Evolutionary conservation across 2,329 filamentous ascomycete genomes (phyloP).

Genomic region (Geosmithia morbida): DNA sequence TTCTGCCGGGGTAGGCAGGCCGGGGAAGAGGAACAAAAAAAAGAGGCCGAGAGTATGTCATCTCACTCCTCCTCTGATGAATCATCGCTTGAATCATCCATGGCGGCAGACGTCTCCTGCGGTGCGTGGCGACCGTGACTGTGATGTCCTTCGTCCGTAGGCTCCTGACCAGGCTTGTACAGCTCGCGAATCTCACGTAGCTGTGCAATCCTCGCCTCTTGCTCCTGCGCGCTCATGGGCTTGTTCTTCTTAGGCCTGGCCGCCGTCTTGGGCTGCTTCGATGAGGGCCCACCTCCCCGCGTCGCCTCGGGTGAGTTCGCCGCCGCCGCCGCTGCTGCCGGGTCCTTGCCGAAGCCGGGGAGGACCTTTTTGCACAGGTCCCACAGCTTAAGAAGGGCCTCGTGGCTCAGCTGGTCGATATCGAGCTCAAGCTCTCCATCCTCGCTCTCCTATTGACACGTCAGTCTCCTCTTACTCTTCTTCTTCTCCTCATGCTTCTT

Average conservation of each 20-base stretch:
- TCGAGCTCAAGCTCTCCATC: constrained; percentile 45
- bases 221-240: constrained; percentile 58
- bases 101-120: constrained; percentile 5
- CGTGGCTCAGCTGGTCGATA: constrained; percentile 40
- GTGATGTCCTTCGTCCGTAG: constrained; percentile 8
- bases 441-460: constrained; percentile 35
- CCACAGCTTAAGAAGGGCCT: constrained; percentile 38
- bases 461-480: neutral
- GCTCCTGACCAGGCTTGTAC: constrained; percentile 20
- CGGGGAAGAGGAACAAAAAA: too few species aligned
- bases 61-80: constrained; percentile 5
- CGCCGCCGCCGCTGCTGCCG: constrained; percentile 8
- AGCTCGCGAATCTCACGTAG: constrained; percentile 38
- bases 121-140: constrained; percentile 5
- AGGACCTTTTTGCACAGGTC: constrained; percentile 27
- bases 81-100: constrained; percentile 5
- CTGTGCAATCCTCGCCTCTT: constrained; percentile 49
- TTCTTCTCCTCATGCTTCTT: neutral
- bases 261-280: constrained; percentile 13
- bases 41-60: too few species aligned
- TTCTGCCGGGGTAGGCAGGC: too few species aligned
- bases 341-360: constrained; percentile 23
- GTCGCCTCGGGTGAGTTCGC: constrained; percentile 15
- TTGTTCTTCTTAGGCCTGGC: constrained; percentile 56
- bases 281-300: constrained; percentile 7